phyloP scores from a whole-genome alignment of 148 eudicot genomes.

The Rhododendron griersonianum region DNA sequence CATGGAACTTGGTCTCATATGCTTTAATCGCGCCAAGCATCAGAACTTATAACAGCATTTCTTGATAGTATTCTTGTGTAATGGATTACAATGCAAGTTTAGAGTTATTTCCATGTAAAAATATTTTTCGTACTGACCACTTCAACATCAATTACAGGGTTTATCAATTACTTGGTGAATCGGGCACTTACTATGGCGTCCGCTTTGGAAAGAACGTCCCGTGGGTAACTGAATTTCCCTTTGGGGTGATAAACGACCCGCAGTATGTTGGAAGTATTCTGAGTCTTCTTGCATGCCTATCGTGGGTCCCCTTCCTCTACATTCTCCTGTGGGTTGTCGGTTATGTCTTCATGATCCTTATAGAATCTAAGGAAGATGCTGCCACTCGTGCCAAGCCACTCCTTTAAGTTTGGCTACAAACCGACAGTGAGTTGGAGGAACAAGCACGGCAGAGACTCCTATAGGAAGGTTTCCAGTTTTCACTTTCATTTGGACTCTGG shows the following conservation, averaged over 20 bases:
- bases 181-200: constrained; percentile 94
- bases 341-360: constrained; percentile 66
- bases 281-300: constrained; percentile 84
- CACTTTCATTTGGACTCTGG: neutral
- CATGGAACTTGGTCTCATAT: neutral
- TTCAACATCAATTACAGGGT: constrained; percentile 53
- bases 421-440: neutral
- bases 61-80: neutral
- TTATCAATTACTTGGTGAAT: constrained; percentile 88
- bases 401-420: constrained; percentile 23
- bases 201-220: constrained; percentile 86
- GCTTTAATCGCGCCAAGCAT: neutral
- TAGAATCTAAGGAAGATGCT: constrained; percentile 84
- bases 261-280: constrained; percentile 89
- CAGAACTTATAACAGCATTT: neutral
- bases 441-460: neutral
- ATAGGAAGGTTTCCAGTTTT: neutral
- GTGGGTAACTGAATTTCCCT: constrained; percentile 91
- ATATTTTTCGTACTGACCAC: constrained; percentile 1
- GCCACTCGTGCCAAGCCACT: constrained; percentile 73
- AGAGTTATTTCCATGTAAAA: neutral
- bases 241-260: constrained; percentile 89
- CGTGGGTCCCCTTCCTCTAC: constrained; percentile 82
- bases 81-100: neutral
- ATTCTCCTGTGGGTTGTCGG: constrained; percentile 83